A percentile compares a stretch with the other conserved stretches of the same genome.
Conservation (phyloP, 2,329 filamentous ascomycete species). For the Rhynchosporium agropyri region DNA sequence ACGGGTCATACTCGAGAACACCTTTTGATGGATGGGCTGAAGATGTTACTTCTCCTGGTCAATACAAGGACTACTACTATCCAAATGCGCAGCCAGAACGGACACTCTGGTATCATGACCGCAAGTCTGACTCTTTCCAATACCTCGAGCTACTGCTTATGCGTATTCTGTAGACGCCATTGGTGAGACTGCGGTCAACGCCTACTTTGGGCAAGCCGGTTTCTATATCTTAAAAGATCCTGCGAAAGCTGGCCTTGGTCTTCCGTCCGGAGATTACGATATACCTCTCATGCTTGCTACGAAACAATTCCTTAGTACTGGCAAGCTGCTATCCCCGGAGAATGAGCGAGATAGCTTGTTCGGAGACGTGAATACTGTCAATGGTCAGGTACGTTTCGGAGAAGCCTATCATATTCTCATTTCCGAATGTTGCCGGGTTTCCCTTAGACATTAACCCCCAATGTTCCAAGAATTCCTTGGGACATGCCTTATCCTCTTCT, state of each 20-base stretch:
- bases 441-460: too few species aligned
- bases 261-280: constrained; percentile 56
- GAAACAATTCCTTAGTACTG: constrained; percentile 55
- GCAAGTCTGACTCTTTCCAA: background rate
- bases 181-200: constrained; percentile 53
- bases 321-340: constrained; percentile 51
- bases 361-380: constrained; percentile 51
- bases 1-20: constrained; percentile 51
- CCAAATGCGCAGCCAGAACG: constrained; percentile 57
- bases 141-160: background rate
- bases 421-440: too few species aligned
- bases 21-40: constrained; percentile 58
- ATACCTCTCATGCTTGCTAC: constrained; percentile 44
- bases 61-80: constrained; percentile 66
- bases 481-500: too few species aligned
- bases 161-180: constrained; percentile 24
- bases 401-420: too few species aligned
- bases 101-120: constrained; percentile 60
- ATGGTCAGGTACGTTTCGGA: constrained; percentile 44
- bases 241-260: constrained; percentile 49
- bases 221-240: constrained; percentile 56
- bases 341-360: constrained; percentile 51
- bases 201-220: constrained; percentile 59
- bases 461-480: too few species aligned
- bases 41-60: constrained; percentile 53